Percentiles rank a stretch among this genome's conserved stretches.
Evolutionary conservation across 148 eudicot genomes (phyloP).

Genomic region (Simmondsia chinensis): DNA sequence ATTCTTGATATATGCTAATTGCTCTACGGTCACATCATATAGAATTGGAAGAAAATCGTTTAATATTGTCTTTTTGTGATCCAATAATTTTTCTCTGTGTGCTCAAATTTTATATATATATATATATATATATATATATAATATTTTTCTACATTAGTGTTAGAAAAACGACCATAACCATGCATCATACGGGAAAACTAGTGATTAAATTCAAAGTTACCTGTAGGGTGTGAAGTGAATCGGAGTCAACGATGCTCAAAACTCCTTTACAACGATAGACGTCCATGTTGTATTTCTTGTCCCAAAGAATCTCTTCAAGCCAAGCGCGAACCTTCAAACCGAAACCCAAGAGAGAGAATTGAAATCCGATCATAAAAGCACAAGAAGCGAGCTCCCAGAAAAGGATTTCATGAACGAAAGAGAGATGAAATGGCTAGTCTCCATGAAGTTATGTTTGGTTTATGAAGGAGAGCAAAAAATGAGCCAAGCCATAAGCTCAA

Average conservation of each 20-base stretch:
- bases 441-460: too few species aligned
- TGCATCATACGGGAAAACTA: not conserved
- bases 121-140: too few species aligned
- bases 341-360: not conserved
- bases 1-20: too few species aligned
- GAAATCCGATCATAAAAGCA: not conserved
- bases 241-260: slow-evolving; percentile 45
- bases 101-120: too few species aligned
- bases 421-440: too few species aligned
- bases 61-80: too few species aligned
- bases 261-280: slow-evolving; percentile 95
- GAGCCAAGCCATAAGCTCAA: too few species aligned
- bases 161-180: not conserved
- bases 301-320: slow-evolving; percentile 98
- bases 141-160: not conserved
- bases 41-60: too few species aligned
- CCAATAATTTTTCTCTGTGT: too few species aligned
- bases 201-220: slow-evolving; percentile 24
- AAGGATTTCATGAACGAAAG: too few species aligned
- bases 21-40: too few species aligned
- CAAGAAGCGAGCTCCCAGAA: not conserved
- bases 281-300: slow-evolving; percentile 78
- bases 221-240: slow-evolving; percentile 86
- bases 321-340: slow-evolving; percentile 56
- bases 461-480: too few species aligned